Evolutionary conservation across 2,329 filamentous ascomycete genomes (phyloP).

Genomic region (Botrytis fragariae): DNA sequence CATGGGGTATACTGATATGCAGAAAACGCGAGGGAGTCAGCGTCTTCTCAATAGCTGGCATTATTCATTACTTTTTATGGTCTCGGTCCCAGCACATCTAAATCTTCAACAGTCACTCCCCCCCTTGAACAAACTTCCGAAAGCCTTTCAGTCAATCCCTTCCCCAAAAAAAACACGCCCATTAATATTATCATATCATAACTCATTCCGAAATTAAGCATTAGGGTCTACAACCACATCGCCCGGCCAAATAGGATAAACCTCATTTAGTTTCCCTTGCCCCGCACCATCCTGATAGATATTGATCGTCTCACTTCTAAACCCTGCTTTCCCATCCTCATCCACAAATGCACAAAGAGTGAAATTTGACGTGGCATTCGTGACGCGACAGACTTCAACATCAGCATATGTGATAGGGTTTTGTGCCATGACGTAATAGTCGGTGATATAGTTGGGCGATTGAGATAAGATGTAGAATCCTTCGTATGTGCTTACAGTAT

Average conservation of each 20-base stretch:
- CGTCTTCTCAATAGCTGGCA: not conserved
- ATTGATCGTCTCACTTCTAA: not conserved
- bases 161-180: too few species aligned
- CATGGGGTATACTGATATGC: not conserved
- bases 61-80: not conserved
- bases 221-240: not conserved
- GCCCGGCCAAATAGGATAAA: slow-evolving; percentile 8
- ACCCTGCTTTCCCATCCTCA: not conserved
- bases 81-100: too few species aligned
- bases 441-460: not conserved
- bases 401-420: not conserved
- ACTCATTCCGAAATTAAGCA: not conserved
- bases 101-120: too few species aligned
- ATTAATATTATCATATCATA: not conserved
- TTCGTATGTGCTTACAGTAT: not conserved
- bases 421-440: not conserved
- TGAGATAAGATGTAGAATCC: slow-evolving; percentile 1
- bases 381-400: not conserved
- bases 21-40: not conserved
- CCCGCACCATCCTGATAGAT: not conserved
- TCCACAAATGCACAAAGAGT: slow-evolving; percentile 7
- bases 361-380: not conserved
- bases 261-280: not conserved
- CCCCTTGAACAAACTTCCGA: too few species aligned
- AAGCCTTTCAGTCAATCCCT: too few species aligned